Evolutionary conservation across 2,329 filamentous ascomycete genomes (phyloP).

Genomic region (Fusarium virguliforme): DNA sequence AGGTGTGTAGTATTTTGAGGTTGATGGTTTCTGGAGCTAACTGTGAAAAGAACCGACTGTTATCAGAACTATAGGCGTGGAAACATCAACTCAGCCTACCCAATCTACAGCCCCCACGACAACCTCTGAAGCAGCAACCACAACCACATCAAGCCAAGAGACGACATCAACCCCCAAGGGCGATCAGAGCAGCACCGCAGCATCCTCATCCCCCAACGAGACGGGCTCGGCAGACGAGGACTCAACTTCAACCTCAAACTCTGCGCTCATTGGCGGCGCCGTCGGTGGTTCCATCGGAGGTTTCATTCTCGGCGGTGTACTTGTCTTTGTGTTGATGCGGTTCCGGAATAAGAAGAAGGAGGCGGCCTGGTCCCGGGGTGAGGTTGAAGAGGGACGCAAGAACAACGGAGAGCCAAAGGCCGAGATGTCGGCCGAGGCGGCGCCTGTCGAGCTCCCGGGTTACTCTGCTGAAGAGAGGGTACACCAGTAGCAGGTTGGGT

Average conservation of each 20-base stretch:
- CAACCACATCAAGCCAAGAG: not conserved
- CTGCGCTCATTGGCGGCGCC: conserved; percentile 3
- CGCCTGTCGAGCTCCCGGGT: not conserved
- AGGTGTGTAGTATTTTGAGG: not conserved
- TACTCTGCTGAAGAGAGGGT: not conserved
- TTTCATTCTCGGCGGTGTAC: not conserved
- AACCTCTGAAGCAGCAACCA: not conserved
- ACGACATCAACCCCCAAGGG: not conserved
- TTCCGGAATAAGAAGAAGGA: not conserved
- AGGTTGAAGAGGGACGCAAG: not conserved
- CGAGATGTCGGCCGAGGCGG: not conserved
- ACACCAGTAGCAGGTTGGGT: not conserved
- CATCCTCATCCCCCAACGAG: not conserved
- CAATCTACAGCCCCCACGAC: not conserved
- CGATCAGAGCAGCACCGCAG: not conserved
- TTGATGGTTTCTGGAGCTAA: not conserved
- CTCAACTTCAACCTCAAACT: not conserved
- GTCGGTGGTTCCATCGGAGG: conserved; percentile 4
- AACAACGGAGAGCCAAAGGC: not conserved
- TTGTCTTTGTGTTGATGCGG: not conserved
- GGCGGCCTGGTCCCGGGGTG: not conserved
- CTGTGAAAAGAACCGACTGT: not conserved
- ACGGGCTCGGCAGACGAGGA: not conserved
- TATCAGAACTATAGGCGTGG: not conserved
- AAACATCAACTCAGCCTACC: not conserved